Conservation (phyloP, 129 eudicot species). For the Helichrysum umbraculigerum region DNA sequence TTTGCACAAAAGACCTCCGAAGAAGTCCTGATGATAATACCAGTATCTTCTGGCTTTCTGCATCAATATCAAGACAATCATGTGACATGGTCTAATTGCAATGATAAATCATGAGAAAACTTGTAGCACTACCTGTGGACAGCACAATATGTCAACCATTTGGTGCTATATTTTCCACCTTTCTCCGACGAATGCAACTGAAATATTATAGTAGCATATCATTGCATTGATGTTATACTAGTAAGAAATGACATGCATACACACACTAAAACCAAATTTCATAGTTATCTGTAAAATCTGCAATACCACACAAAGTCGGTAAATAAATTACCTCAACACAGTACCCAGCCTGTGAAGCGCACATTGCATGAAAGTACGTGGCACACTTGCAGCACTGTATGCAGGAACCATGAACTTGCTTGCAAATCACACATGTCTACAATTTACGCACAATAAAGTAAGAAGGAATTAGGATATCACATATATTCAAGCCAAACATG, state of each 20-base stretch:
- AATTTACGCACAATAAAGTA: not conserved
- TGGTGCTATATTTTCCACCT: slow-evolving; percentile 61
- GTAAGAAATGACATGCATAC: not conserved
- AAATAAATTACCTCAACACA: slow-evolving; percentile 70
- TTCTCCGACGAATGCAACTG: slow-evolving; percentile 82
- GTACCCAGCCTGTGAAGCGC: slow-evolving; percentile 90
- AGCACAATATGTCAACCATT: slow-evolving; percentile 74
- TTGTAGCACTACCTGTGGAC: slow-evolving; percentile 59
- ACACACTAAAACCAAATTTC: not conserved
- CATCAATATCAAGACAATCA: slow-evolving; percentile 27
- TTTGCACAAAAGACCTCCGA: slow-evolving; percentile 55
- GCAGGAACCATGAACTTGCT: slow-evolving; percentile 92
- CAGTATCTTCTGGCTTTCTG: slow-evolving; percentile 77
- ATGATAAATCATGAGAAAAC: not conserved
- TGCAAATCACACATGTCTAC: slow-evolving; percentile 85
- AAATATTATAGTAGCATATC: not conserved
- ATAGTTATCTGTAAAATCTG: not conserved
- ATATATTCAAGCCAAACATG: not conserved
- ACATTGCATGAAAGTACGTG: slow-evolving; percentile 78
- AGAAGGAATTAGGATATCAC: not conserved
- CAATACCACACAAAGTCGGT: not conserved
- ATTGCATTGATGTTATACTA: not conserved
- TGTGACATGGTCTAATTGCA: not conserved
- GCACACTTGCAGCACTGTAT: slow-evolving; percentile 89
- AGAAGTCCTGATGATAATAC: slow-evolving; percentile 69